Evolutionary conservation across 192 early-diverging fungal genomes (phyloP).

Genomic region (Backusella australiensis): DNA sequence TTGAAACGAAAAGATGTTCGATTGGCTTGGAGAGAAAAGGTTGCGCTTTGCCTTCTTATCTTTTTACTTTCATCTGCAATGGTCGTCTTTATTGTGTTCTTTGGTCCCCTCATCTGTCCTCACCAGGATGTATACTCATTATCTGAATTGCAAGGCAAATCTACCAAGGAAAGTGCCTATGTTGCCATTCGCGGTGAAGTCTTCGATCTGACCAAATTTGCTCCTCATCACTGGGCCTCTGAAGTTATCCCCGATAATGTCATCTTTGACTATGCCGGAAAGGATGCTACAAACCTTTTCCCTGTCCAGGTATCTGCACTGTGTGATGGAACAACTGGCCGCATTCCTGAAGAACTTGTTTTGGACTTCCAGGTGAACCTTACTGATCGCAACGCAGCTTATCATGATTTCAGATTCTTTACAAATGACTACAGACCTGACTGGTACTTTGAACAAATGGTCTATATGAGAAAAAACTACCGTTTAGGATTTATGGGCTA

Average conservation of each 20-base stretch:
- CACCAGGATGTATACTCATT: constrained; percentile 70
- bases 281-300: constrained; percentile 66
- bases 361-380: constrained; percentile 52
- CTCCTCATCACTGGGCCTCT: constrained; percentile 50
- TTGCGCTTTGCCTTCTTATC: constrained; percentile 88
- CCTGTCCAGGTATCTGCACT: constrained; percentile 72
- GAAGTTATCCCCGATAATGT: constrained; percentile 39
- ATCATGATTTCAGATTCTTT: constrained; percentile 76
- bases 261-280: constrained; percentile 47
- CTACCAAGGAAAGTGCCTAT: constrained; percentile 51
- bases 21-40: constrained; percentile 97
- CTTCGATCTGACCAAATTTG: constrained; percentile 72
- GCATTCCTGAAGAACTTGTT: constrained; percentile 46
- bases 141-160: constrained; percentile 46
- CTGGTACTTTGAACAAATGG: constrained; percentile 70
- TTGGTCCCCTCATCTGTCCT: constrained; percentile 76
- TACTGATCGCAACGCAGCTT: constrained; percentile 50
- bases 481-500: constrained; percentile 69
- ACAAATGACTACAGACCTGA: constrained; percentile 62
- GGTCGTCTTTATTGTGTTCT: constrained; percentile 82
- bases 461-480: constrained; percentile 60
- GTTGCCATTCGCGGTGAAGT: constrained; percentile 78
- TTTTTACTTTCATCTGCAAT: constrained; percentile 76
- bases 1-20: constrained; percentile 79
- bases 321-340: constrained; percentile 57